Evolutionary conservation across 495 filamentous ascomycete genomes (phyloP).

Genomic region (Terfezia claveryi): DNA sequence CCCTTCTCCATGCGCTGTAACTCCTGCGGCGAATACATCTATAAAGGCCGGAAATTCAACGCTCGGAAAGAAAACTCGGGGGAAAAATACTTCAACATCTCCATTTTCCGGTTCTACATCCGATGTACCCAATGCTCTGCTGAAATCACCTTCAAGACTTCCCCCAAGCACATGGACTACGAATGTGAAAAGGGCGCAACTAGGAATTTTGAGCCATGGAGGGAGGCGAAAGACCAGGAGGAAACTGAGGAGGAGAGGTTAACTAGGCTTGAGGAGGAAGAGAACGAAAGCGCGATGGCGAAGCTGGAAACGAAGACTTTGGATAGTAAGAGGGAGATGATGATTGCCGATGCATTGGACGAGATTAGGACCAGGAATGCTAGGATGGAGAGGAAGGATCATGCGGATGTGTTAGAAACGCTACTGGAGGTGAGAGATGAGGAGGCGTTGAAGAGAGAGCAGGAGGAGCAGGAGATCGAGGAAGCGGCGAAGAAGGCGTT

Average conservation of each 20-base stretch:
- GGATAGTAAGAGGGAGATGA: slow-evolving; percentile 95
- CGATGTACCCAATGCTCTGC: slow-evolving; percentile 72
- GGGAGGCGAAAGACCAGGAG: slow-evolving; percentile 32
- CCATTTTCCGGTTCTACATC: slow-evolving; percentile 89
- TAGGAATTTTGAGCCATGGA: slow-evolving; percentile 86
- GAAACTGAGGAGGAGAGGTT: slow-evolving; percentile 79
- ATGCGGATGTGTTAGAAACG: slow-evolving; percentile 31
- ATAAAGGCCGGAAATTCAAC: slow-evolving; percentile 92
- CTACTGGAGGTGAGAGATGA: slow-evolving; percentile 32
- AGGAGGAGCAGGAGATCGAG: slow-evolving; percentile 63
- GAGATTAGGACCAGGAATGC: slow-evolving; percentile 87
- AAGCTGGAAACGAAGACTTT: slow-evolving; percentile 63
- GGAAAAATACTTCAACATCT: slow-evolving; percentile 72
- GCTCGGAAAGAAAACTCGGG: slow-evolving; percentile 85
- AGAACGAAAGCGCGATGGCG: slow-evolving; percentile 49
- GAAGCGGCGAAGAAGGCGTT: slow-evolving; percentile 68
- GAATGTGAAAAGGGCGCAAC: slow-evolving; percentile 67
- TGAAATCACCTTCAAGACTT: slow-evolving; percentile 88
- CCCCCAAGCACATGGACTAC: slow-evolving; percentile 90
- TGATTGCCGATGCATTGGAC: slow-evolving; percentile 84
- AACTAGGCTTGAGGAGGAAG: slow-evolving; percentile 60
- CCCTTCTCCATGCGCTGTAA: slow-evolving; percentile 89
- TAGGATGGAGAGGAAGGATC: slow-evolving; percentile 43
- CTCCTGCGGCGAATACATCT: slow-evolving; percentile 86
- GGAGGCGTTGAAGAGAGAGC: slow-evolving; percentile 27